phyloP scores from a whole-genome alignment of 495 filamentous ascomycete species.

The Friedmanniomyces simplex region DNA sequence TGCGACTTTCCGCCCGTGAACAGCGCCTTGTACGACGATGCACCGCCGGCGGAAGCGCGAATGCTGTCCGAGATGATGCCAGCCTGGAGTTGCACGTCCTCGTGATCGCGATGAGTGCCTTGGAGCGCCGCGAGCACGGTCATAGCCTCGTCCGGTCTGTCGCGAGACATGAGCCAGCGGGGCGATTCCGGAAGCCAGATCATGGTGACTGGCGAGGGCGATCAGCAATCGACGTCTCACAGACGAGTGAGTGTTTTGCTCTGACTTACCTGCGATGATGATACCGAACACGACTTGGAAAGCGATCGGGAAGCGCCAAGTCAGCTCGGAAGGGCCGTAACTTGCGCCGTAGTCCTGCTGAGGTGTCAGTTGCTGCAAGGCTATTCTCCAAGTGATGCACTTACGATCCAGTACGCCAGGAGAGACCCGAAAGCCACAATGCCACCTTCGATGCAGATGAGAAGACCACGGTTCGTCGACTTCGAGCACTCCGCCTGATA shows the following conservation, averaged over 20 bases:
- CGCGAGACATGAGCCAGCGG: conserved; percentile 60
- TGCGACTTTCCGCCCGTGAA: conserved; percentile 55
- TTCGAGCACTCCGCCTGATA: conserved; percentile 72
- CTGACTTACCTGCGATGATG: conserved; percentile 50
- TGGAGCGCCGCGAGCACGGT: conserved; percentile 59
- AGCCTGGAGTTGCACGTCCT: conserved; percentile 46
- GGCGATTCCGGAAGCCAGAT: no score
- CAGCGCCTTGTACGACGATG: conserved; percentile 44
- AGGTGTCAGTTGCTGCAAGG: no score
- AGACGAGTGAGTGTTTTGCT: no score
- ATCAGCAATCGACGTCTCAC: no score
- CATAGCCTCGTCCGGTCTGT: conserved; percentile 56
- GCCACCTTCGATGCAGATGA: conserved; percentile 78
- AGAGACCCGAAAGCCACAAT: conserved; percentile 68
- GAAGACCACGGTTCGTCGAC: conserved; percentile 64
- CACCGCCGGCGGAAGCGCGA: conserved; percentile 47
- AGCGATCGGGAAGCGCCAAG: conserved; percentile 75
- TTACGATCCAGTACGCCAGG: conserved; percentile 79
- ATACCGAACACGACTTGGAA: conserved; percentile 71
- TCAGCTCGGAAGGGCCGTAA: no score
- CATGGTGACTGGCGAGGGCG: no score
- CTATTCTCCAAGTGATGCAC: no score
- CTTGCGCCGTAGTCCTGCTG: no score
- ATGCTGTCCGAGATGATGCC: conserved; percentile 56
- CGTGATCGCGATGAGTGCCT: conserved; percentile 48